Evolutionary conservation across 2,329 filamentous ascomycete species (phyloP), one percentile per base, ranked within the genome.

Genomic region (Raffaelea albimanens): DNA sequence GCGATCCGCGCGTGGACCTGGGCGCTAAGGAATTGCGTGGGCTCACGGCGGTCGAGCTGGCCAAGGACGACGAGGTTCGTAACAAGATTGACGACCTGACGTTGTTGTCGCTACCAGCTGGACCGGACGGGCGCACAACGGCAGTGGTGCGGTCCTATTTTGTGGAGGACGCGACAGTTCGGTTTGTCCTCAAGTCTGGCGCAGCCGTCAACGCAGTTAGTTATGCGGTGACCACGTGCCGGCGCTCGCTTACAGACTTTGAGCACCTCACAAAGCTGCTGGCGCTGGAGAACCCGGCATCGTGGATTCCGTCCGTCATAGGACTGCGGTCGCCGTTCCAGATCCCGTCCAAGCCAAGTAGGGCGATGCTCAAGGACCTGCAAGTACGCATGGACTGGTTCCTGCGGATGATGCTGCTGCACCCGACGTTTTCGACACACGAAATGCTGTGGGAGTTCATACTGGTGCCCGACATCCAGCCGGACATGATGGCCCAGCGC

Each of bases 401-500:
- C 58, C 69, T 98, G 56, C 87, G 87, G 55, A 87, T 89, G 18
- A 75, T 98, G 53, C 74, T 98, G 22, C 75, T 79, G 9, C 93
- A 98, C 59, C 85, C 91, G 3, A 97, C 93, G 0, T 96, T 98
- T 61, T 79, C 88, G 0, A 95, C 87, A 1, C 94, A 98, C 60
- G 93, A 98, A 67, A 88, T 97, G 76, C 75, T 98, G 2, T 98
- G 93, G 94, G 93, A 98, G 58, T 98, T 98, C 67, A 95, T 98
- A 65, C 75, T 98, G 1, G 90, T 98, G 13, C 93, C 93, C 1
- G 93, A 98, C 56, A 80, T 98, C 44, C 87, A 95, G 61, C 77
- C 87, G 0, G 82, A 88, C 19, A 88, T 90, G 78, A 91, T 97
- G 75, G 84, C 87, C 46, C 84, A 95, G 62, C 80, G 93, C 44